Evolutionary conservation across 2,329 filamentous ascomycete species (phyloP).

Genomic region (Colletotrichum coccodes): DNA sequence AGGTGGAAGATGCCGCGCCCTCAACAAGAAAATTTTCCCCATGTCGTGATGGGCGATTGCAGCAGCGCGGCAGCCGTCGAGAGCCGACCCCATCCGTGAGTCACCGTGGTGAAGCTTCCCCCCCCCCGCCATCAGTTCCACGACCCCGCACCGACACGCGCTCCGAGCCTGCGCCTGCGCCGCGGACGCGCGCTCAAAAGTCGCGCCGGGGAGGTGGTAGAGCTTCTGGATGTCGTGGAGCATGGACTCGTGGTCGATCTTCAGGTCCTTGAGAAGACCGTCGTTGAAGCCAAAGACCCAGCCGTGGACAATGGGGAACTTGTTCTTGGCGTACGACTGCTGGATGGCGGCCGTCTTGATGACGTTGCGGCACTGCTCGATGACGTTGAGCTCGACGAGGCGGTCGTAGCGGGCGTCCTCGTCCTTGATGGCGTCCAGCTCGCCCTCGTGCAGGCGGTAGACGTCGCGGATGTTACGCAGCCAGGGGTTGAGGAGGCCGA

Average conservation of each 20-base stretch:
- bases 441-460: conserved; percentile 75
- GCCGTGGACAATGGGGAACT: conserved; percentile 76
- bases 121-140: background rate
- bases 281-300: conserved; percentile 79
- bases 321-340: conserved; percentile 71
- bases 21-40: conserved; percentile 32
- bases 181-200: background rate
- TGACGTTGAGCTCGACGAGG: conserved; percentile 86
- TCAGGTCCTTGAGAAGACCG: conserved; percentile 72
- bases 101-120: background rate
- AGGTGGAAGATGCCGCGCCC: conserved; percentile 1
- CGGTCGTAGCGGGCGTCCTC: conserved; percentile 71
- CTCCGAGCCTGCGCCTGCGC: too few species aligned
- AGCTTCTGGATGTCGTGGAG: conserved; percentile 71
- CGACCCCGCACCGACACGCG: conserved; percentile 12
- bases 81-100: conserved; percentile 6
- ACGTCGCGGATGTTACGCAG: conserved; percentile 80
- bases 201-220: conserved; percentile 61
- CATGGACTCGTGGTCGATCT: conserved; percentile 70
- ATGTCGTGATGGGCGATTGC: background rate
- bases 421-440: conserved; percentile 72
- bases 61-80: background rate
- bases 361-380: conserved; percentile 80
- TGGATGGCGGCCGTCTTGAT: conserved; percentile 85
- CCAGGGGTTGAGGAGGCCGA: conserved; percentile 79